phyloP scores from a whole-genome alignment of 352 stramenopile species.

The Phytophthora aleatoria region DNA sequence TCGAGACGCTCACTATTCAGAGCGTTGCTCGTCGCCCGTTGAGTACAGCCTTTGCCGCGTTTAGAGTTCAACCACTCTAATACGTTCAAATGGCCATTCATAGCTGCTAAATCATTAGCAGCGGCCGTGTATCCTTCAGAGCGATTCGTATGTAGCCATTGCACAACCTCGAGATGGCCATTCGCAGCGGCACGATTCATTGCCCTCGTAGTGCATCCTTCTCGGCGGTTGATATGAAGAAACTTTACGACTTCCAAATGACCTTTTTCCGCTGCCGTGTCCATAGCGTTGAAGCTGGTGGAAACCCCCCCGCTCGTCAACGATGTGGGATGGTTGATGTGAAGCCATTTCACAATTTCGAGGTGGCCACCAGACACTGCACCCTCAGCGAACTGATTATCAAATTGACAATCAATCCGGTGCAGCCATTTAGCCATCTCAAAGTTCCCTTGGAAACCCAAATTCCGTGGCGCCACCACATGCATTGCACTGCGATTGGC shows the following conservation, averaged over 20 bases:
- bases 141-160: not conserved
- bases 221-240: not conserved
- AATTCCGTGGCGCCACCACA: too few species aligned
- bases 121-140: not conserved
- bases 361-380: not conserved
- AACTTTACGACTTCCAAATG: too few species aligned
- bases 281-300: too few species aligned
- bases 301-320: too few species aligned
- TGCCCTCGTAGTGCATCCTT: not conserved
- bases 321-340: too few species aligned
- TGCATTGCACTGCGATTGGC: too few species aligned
- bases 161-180: slow-evolving; percentile 13
- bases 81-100: not conserved
- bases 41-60: not conserved
- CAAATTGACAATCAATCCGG: too few species aligned
- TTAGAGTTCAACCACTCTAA: not conserved
- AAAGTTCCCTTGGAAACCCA: too few species aligned
- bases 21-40: not conserved
- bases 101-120: not conserved
- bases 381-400: too few species aligned
- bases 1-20: not conserved
- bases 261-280: too few species aligned
- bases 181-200: slow-evolving; percentile 10
- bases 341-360: not conserved
- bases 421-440: too few species aligned